Evolutionary conservation across 2,329 filamentous ascomycete species (phyloP), one percentile per base, ranked within the genome.

Genomic region (Leptoxyphium fumago): DNA sequence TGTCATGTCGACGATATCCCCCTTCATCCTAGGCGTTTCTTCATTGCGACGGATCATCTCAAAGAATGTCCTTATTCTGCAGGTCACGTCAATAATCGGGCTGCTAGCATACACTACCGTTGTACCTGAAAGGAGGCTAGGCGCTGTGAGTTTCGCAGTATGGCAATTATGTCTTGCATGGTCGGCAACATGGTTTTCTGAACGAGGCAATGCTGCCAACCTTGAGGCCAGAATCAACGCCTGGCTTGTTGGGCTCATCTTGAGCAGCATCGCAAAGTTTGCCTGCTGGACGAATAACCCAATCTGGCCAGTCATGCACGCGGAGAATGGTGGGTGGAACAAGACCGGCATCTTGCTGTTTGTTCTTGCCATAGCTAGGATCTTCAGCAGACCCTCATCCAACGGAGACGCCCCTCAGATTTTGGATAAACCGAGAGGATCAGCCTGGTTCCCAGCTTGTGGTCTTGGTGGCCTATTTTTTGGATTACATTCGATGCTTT

Each of bases 201-300:
- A 94, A 59, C 78, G 84, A 26, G 71, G 73, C 2, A 81, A 93
- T 49, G 76, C 80, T 13, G 73, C 73, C 34, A 79, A 83, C 39
- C 75, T 98, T 11, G 88, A 98, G 64, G 76, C 80, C 7, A 84
- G 84, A 56, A 76, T 94, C 43, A 71, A 86, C 29, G 85, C 85
- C 1, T 94, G 85, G 73, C 71, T 76, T 36, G 72, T 88, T 45
- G 91, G 91, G 28, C 68, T 98, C 44, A 75, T 95, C 46, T 72
- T 86, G 49, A 96, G 89, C 1, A 86, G 81, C 48, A 74, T 94
- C 43, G 78, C 85, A 54, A 98, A 98, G 62, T 96, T 94, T 59
- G 85, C 88, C 0, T 94, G 82, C 72, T 76, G 80, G 59, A 95
- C 89, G 15, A 96, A 94, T 64, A 98, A 98, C 61, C 91, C 91